Evolutionary conservation across 257 asterid species (phyloP).

Genomic region (Lithospermum erythrorhizon): DNA sequence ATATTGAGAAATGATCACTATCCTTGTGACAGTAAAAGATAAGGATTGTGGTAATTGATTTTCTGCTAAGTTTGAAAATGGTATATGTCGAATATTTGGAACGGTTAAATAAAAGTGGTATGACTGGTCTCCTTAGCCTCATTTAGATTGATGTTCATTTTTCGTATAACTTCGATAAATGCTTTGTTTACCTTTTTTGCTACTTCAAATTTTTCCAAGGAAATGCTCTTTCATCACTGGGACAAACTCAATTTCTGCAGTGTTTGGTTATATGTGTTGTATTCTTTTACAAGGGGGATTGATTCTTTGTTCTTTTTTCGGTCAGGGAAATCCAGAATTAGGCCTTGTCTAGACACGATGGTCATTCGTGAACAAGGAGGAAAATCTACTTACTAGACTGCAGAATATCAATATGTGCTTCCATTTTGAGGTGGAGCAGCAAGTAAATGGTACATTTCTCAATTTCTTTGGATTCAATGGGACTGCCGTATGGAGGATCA

Average conservation of each 20-base stretch:
- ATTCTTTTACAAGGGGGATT: neutral
- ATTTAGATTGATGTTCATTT: no score
- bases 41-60: no score
- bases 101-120: neutral
- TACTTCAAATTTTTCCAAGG: no score
- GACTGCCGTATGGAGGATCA: conserved; percentile 90
- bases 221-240: no score
- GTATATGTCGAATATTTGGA: neutral
- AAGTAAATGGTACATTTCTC: conserved; percentile 73
- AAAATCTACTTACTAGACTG: conserved; percentile 68
- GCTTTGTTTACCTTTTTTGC: no score
- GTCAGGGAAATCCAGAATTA: conserved; percentile 73
- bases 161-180: no score
- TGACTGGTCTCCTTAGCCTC: neutral
- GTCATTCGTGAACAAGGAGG: conserved; percentile 85
- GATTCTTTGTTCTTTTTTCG: neutral
- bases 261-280: neutral
- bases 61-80: no score
- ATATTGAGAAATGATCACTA: neutral
- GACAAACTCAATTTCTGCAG: no score
- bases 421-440: conserved; percentile 96
- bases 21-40: no score
- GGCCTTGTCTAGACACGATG: conserved; percentile 93
- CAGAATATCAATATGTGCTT: conserved; percentile 84
- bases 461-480: conserved; percentile 94